Base-by-base conservation (phyloP, 345 rosid species). In the Theobroma cacao region DNA sequence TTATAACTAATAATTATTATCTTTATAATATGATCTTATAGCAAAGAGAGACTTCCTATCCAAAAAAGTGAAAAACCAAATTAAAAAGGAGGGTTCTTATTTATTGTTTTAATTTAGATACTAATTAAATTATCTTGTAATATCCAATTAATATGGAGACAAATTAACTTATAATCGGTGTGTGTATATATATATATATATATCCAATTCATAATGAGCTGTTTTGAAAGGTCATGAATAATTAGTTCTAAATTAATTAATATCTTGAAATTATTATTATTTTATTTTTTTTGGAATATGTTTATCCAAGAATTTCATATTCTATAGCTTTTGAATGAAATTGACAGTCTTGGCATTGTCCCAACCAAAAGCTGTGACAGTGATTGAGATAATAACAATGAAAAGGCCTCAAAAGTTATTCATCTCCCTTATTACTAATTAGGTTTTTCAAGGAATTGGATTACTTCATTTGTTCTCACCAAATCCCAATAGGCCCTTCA, bases 341-440 rank as follows among this genome's bases (percentile, higher is more conserved):
- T 72, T 67, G 88, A 85, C 82, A 85, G 69, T 69, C 60, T 84
- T 64, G 84, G 79, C 52, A 71, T 68, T 69, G 75, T 80, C 83
- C 71, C 43, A 60, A 66, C 63, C 70, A 77, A 78, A 80, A 83
- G 80, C 75, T 22, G 28, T 50, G 85, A 79, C 59, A 82, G 77
- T 33, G 84, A 80, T 63, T 20, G 76, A 73, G 80, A 82, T 69
- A 75, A 77, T 18, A 40, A 40, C 24, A n/a, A 40, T 12, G 24
- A 8, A 9, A 64, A 34, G 8, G n/a, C n/a, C n/a, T 31, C 22
- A 26, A 59, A 38, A 62, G n/a, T 30, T 5, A 15, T 40, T 1
- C 45, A 58, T 10, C 14, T 7, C 24, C 28, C 26, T 2, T 2
- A 22, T 5, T 33, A 4, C 20, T 34, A 22, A 61, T 26, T 28